These are phyloP conservation scores for Juncus inflexus DNA, from an alignment of 176 grass and related monocot species.

Conservation along the genomic window DNA sequence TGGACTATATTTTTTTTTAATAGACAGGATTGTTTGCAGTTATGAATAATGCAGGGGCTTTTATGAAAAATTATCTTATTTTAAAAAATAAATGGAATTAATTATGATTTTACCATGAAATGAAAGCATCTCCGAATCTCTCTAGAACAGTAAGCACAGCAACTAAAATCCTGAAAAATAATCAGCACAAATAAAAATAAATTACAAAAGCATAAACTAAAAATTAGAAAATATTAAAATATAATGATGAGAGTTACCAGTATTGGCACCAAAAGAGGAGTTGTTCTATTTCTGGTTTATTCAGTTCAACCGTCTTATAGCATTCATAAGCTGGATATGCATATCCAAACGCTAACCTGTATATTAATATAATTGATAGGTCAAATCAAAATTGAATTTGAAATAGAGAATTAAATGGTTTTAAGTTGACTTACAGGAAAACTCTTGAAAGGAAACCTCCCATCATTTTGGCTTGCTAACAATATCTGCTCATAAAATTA, in stretches of 20 bases:
- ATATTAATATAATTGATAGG: neutral
- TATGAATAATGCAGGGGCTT: no score
- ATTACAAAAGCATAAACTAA: conserved; percentile 2
- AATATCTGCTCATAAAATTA: conserved; percentile 19
- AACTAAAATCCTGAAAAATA: conserved; percentile 79
- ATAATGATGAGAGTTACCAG: conserved; percentile 42
- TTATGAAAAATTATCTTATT: no score
- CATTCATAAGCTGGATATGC: conserved; percentile 99
- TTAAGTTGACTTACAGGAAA: conserved; percentile 46
- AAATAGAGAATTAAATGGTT: neutral
- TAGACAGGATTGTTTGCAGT: no score
- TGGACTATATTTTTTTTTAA: no score
- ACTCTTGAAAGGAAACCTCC: conserved; percentile 75
- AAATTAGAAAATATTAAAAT: neutral
- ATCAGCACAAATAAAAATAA: conserved; percentile 27
- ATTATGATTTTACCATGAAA: conserved; percentile 72
- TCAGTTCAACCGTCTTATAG: conserved; percentile 99
- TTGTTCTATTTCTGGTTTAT: conserved; percentile 89
- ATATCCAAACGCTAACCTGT: conserved; percentile 81
- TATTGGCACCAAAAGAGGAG: conserved; percentile 99
- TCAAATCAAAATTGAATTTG: no score
- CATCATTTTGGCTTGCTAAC: conserved; percentile 46
- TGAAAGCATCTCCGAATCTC: conserved; percentile 83
- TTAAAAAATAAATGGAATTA: conserved; percentile 5
- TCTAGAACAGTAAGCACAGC: conserved; percentile 81